These are phyloP conservation scores for Yamadazyma pseudoaaseri DNA, from an alignment of 1,139 yeast species.

Conservation along the genomic window DNA sequence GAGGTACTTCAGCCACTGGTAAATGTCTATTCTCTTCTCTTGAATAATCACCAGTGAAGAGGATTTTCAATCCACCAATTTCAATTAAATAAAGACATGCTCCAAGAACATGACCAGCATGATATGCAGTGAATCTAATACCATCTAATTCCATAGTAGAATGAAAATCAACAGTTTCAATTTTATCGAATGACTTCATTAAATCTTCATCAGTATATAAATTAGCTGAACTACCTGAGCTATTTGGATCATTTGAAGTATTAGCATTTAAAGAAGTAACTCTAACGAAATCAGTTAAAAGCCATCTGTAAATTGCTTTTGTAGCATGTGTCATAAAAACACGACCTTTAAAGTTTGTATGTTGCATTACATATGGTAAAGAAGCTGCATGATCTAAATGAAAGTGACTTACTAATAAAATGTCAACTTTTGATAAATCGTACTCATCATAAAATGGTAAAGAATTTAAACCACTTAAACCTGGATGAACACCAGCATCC, in stretches of 20 bases:
- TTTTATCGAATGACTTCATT: conserved; percentile 79
- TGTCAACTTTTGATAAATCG: conserved; percentile 83
- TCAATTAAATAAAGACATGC: conserved; percentile 98
- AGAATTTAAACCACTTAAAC: conserved; percentile 83
- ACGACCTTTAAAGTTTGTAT: conserved; percentile 88
- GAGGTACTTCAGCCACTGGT: conserved; percentile 94
- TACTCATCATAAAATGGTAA: conserved; percentile 94
- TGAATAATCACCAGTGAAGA: conserved; percentile 96
- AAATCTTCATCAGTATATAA: conserved; percentile 91
- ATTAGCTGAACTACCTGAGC: conserved; percentile 30
- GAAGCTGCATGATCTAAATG: conserved; percentile 98
- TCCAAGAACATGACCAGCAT: conserved; percentile 98
- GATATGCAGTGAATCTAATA: conserved; percentile 93
- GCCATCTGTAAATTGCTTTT: conserved; percentile 95
- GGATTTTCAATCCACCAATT: conserved; percentile 83
- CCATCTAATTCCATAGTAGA: conserved; percentile 95
- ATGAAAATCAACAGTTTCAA: conserved; percentile 93
- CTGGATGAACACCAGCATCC: conserved; percentile 99
- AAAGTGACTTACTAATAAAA: conserved; percentile 86
- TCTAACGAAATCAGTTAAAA: conserved; percentile 87
- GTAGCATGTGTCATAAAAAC: conserved; percentile 99
- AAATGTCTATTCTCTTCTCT: conserved; percentile 94
- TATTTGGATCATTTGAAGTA: conserved; percentile 19
- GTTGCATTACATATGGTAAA: conserved; percentile 96
- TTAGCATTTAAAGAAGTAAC: conserved; percentile 62